Evolutionary conservation across 2,329 filamentous ascomycete genomes (phyloP).

Genomic region (Alternaria novae-zelandiae): DNA sequence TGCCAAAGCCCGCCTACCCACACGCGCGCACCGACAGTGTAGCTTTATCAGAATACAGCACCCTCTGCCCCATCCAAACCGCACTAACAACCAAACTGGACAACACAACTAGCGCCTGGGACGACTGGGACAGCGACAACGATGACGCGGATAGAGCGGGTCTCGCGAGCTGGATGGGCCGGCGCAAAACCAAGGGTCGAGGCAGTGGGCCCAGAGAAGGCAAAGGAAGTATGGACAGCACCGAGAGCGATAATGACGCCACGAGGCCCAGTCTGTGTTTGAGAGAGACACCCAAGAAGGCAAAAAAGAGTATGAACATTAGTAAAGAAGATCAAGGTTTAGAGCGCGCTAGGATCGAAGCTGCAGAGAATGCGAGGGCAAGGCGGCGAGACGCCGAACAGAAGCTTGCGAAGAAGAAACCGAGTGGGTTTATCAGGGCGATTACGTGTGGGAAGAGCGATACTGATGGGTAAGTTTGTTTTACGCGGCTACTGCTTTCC

Average conservation of each 20-base stretch:
- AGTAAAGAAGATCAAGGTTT: slow-evolving; percentile 12
- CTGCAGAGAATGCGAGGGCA: background rate
- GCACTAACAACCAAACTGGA: slow-evolving; percentile 27
- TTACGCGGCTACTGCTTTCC: background rate
- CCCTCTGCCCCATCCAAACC: slow-evolving; percentile 28
- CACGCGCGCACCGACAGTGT: slow-evolving; percentile 35
- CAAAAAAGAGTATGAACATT: background rate
- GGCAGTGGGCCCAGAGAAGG: slow-evolving; percentile 10
- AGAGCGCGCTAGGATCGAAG: slow-evolving; percentile 3
- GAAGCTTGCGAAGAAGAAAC: slow-evolving; percentile 18
- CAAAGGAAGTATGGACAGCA: slow-evolving; percentile 20
- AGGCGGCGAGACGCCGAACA: slow-evolving; percentile 5
- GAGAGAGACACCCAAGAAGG: background rate
- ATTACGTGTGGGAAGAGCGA: slow-evolving; percentile 41
- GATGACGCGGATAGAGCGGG: slow-evolving; percentile 39
- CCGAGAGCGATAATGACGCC: slow-evolving; percentile 12
- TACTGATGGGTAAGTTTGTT: background rate
- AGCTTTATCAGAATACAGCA: slow-evolving; percentile 38
- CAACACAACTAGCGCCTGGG: slow-evolving; percentile 44
- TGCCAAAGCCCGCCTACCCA: slow-evolving; percentile 18
- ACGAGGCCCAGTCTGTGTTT: slow-evolving; percentile 2
- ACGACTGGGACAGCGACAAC: slow-evolving; percentile 45
- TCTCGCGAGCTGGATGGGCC: slow-evolving; percentile 34
- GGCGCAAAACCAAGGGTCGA: slow-evolving; percentile 10
- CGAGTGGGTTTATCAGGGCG: slow-evolving; percentile 39